These are phyloP conservation scores for Lasiodiplodia citricola DNA, from an alignment of 2,329 filamentous ascomycete species.

Conservation along the genomic window DNA sequence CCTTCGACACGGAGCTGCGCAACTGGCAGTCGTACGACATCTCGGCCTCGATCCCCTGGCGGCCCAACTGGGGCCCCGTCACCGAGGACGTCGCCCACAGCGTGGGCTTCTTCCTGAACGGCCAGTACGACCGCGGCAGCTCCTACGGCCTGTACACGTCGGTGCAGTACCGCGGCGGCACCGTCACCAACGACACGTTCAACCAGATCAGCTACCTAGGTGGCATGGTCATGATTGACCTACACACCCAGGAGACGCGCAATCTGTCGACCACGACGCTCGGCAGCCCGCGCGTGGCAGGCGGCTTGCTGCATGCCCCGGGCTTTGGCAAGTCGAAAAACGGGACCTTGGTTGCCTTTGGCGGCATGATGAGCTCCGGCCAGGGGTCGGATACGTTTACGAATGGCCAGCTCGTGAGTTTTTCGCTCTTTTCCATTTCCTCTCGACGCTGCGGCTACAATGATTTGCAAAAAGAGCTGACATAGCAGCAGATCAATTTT, in stretches of 20 bases:
- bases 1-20: slow-evolving; percentile 33
- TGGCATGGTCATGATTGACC: not conserved
- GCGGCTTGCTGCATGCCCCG: not conserved
- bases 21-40: slow-evolving; percentile 32
- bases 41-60: slow-evolving; percentile 41
- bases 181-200: not conserved
- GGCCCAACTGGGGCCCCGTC: slow-evolving; percentile 40
- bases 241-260: not conserved
- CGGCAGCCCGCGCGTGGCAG: not conserved
- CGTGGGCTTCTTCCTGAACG: slow-evolving; percentile 10
- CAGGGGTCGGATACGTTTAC: slow-evolving; percentile 1
- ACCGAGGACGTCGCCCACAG: not conserved
- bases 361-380: slow-evolving; percentile 2
- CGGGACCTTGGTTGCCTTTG: not conserved
- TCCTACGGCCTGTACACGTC: not conserved
- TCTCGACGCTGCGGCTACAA: too few species aligned
- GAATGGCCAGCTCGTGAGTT: not conserved
- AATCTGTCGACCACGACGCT: slow-evolving; percentile 3
- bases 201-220: not conserved
- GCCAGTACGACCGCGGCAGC: slow-evolving; percentile 3
- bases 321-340: slow-evolving; percentile 1
- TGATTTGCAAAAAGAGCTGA: not conserved
- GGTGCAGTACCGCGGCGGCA: not conserved
- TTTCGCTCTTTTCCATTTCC: not conserved
- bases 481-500: not conserved